phyloP scores from a whole-genome alignment of 73 alveolate genomes.

The Effrenium voratum region DNA sequence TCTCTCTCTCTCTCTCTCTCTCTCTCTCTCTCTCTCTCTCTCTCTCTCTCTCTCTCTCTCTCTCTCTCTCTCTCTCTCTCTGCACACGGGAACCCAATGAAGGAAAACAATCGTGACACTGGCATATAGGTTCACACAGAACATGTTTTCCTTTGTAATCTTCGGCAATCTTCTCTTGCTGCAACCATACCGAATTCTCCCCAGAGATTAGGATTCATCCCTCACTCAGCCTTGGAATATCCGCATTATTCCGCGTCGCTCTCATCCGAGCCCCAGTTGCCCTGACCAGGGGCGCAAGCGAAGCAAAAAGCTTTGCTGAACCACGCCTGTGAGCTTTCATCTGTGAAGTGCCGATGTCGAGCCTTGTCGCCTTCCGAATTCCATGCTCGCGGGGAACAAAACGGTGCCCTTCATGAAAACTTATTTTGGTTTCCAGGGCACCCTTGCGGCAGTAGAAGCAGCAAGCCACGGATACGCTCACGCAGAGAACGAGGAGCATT shows the following conservation, averaged over 20 bases:
- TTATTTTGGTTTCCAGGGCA: not conserved
- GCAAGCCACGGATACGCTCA: not conserved
- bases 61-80: no score
- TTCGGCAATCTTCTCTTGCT: no score
- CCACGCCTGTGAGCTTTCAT: not conserved
- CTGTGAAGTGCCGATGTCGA: not conserved
- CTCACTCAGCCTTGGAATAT: not conserved
- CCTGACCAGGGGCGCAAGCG: not conserved
- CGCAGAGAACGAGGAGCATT: not conserved
- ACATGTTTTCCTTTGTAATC: no score
- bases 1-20: no score
- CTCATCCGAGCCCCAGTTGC: not conserved
- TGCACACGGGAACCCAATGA: no score
- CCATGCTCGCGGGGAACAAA: not conserved
- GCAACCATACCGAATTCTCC: not conserved
- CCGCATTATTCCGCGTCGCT: no score
- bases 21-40: no score
- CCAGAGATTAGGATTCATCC: not conserved
- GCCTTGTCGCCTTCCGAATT: no score
- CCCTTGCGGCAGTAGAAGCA: slow-evolving; percentile 29
- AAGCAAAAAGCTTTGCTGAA: not conserved
- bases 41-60: no score
- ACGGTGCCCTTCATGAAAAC: not conserved
- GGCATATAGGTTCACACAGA: no score
- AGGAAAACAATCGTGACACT: no score